phyloP scores from a whole-genome alignment of 2,329 filamentous ascomycete species.

The Botrytis sinoallii region DNA sequence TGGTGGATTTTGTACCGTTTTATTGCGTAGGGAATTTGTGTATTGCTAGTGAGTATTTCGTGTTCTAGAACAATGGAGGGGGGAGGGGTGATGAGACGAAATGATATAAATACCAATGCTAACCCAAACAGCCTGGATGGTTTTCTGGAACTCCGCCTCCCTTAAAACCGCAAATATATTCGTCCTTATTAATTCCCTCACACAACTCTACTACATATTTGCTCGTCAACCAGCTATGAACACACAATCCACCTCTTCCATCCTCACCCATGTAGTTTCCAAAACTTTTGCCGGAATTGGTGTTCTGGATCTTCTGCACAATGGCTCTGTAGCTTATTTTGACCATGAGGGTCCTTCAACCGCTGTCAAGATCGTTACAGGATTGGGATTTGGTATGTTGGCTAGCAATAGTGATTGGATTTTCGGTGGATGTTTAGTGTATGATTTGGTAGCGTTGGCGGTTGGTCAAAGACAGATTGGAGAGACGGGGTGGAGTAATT shows the following conservation, averaged over 20 bases:
- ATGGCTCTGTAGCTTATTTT: slow-evolving; percentile 55
- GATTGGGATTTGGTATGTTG: slow-evolving; percentile 49
- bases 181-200: slow-evolving; percentile 53
- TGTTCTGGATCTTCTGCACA: slow-evolving; percentile 57
- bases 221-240: slow-evolving; percentile 49
- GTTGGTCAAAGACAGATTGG: slow-evolving; percentile 50
- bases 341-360: slow-evolving; percentile 46
- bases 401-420: slow-evolving; percentile 56
- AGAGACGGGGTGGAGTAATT: slow-evolving; percentile 47
- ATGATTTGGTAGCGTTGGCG: slow-evolving; percentile 53
- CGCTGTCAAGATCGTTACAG: slow-evolving; percentile 51
- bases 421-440: slow-evolving; percentile 56
- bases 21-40: slow-evolving; percentile 57
- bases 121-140: slow-evolving; percentile 50
- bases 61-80: neutral
- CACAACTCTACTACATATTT: slow-evolving; percentile 54
- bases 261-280: slow-evolving; percentile 55
- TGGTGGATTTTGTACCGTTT: slow-evolving; percentile 53
- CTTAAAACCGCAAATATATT: slow-evolving; percentile 52
- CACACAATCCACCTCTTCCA: slow-evolving; percentile 46
- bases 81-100: neutral
- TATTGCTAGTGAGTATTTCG: slow-evolving; percentile 49
- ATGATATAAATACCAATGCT: neutral
- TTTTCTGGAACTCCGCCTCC: slow-evolving; percentile 56
- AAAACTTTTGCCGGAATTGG: slow-evolving; percentile 61